Evolutionary conservation across 495 filamentous ascomycete genomes (phyloP).

Genomic region (Usnea hakonensis): DNA sequence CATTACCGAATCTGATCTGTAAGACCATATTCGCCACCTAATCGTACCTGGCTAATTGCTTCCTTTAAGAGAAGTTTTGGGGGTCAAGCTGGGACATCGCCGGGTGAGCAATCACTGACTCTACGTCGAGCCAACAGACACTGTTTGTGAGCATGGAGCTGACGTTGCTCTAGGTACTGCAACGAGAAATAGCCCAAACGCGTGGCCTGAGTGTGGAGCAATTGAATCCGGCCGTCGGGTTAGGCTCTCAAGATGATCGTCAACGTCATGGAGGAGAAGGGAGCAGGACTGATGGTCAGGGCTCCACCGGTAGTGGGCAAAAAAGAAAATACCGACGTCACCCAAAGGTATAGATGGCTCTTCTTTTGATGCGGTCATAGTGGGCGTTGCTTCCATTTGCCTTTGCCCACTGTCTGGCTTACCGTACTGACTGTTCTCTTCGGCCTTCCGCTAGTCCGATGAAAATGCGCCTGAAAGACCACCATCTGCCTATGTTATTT

Average conservation of each 20-base stretch:
- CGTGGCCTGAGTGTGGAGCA: slow-evolving; percentile 41
- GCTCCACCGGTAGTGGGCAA: slow-evolving; percentile 22
- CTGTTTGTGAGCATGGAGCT: not conserved
- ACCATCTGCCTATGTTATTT: slow-evolving; percentile 75
- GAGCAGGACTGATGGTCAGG: slow-evolving; percentile 24
- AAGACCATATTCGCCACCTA: not conserved
- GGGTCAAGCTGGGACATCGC: slow-evolving; percentile 71
- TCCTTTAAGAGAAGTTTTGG: slow-evolving; percentile 48
- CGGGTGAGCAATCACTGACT: slow-evolving; percentile 38
- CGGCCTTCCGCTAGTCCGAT: slow-evolving; percentile 45
- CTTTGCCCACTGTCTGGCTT: not conserved
- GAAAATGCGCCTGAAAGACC: slow-evolving; percentile 71
- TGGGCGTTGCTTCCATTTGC: not conserved
- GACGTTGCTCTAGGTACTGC: slow-evolving; percentile 26
- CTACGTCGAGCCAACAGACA: not conserved
- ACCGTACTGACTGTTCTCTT: slow-evolving; percentile 17
- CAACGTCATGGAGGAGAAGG: slow-evolving; percentile 19
- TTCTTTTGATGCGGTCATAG: not conserved
- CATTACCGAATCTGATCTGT: slow-evolving; percentile 77
- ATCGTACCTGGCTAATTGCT: not conserved
- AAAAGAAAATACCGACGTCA: slow-evolving; percentile 75
- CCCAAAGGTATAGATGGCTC: slow-evolving; percentile 51
- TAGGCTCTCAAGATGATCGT: slow-evolving; percentile 22
- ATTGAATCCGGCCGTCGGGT: slow-evolving; percentile 31
- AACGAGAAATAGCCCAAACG: slow-evolving; percentile 49